Base-by-base conservation (phyloP, 768 basidiomycete genomes). In the Pholiota molesta region DNA sequence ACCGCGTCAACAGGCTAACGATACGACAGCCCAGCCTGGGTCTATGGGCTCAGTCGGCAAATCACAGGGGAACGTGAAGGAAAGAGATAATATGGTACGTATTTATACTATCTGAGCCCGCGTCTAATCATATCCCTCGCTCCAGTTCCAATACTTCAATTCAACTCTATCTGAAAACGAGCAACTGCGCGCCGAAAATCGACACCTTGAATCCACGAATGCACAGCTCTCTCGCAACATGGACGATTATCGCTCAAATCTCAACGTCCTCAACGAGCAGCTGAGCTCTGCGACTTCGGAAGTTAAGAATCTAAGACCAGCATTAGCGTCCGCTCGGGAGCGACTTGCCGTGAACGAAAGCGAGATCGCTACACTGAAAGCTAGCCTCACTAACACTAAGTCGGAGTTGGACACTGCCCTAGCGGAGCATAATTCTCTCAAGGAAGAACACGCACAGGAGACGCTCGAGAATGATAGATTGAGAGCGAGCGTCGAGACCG, bases 161-260 rank as follows among this genome's bases (percentile, higher is more conserved):
- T 52, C 53, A 7, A 45, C 56, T 2, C 5, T 57, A 7, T 47
- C 55, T 8, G 39, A 55, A 26, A 62, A 62, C 17, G n/a, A 63
- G 35, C 26, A 57, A 39, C 47, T 64, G 23, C 31, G 26, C 26
- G 52, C 56, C n/a, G 64, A 61, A 16, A 65, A 64, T 17, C 51
- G 62, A 28, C 57, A 60, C 51, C 52, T 69, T 4, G 55, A 35
- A 5, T 13, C 39, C 19, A 29, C 62, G 16, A 62, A 65, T 17
- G 45, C 35, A 8, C 52, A 67, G 35, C 39, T 62, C 14, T 42
- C 65, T 11, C 62, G 54, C 29, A 63, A 68, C 19, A 59, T 71
- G n/a, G 55, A 44, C 5, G 47, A 62, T 40, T 59, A 52, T 57
- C 65, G 63, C 7, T 42, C 63, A 10, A 61, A 52, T 28, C 31